Conservation (phyloP, 2,329 filamentous ascomycete genomes). For the Diaporthe sp. region DNA sequence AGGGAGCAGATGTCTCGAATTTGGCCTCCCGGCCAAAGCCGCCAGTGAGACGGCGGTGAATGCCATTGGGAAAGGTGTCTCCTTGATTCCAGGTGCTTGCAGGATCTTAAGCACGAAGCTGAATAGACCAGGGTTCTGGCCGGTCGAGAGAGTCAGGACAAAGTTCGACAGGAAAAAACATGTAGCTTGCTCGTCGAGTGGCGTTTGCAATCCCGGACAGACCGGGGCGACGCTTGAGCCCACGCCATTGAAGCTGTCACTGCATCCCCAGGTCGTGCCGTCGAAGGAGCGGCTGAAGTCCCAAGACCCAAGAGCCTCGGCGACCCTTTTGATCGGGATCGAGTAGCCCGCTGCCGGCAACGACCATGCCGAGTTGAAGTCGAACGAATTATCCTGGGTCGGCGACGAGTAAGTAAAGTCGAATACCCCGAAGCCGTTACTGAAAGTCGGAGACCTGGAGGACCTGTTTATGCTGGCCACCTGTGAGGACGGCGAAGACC, state of each 20-base stretch:
- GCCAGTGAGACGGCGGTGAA: constrained; percentile 46
- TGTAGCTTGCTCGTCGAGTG: constrained; percentile 46
- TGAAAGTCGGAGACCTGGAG: constrained; percentile 4
- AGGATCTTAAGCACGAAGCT: constrained; percentile 45
- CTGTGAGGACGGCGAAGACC: constrained; percentile 20
- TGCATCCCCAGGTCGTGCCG: constrained; percentile 27
- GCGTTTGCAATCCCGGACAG: constrained; percentile 41
- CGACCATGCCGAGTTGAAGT: constrained; percentile 33
- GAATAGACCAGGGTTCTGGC: constrained; percentile 43
- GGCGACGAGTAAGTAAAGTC: constrained; percentile 13
- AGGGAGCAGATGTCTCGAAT: constrained; percentile 42
- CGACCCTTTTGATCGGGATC: constrained; percentile 19
- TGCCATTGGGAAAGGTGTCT: constrained; percentile 44
- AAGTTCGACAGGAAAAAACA: constrained; percentile 47
- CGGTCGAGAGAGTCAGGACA: constrained; percentile 43
- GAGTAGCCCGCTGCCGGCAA: constrained; percentile 11
- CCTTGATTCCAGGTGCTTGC: constrained; percentile 41
- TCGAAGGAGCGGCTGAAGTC: constrained; percentile 37
- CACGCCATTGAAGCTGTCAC: background rate
- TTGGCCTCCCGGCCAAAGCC: constrained; percentile 45
- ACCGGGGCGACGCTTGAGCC: constrained; percentile 3
- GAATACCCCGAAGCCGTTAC: background rate
- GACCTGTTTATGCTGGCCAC: constrained; percentile 5
- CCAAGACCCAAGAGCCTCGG: constrained; percentile 21
- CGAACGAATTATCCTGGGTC: constrained; percentile 9